Evolutionary conservation across 176 grass and related monocot species (phyloP), one percentile per base, ranked within the genome.

Genomic region (Phoenix dactylifera): DNA sequence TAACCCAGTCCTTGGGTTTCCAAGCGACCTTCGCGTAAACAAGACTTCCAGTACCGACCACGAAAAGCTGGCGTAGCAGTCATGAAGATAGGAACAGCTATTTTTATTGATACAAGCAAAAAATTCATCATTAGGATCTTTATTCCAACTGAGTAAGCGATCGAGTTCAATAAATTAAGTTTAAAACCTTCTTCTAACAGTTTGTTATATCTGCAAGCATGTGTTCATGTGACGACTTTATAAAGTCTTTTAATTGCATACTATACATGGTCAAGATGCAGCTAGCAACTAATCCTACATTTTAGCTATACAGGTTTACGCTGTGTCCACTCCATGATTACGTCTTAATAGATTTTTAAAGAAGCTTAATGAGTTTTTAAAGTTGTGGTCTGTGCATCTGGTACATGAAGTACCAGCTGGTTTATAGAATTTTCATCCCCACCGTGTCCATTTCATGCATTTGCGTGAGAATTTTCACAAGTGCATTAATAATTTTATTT

Each of bases 21-120:
- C 78, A 76, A 82, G 75, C 77, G 78, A 90, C 76, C 72, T 78
- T 57, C 74, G 50, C 51, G 32, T 25, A 54, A 76, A 70, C 65
- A 28, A 66, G 51, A 25, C 32, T 44, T 44, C 35, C 35, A 12
- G 35, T 12, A 63, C 57, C 1, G 9, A 6, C 35, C 2, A 14
- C 9, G 26, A 68, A 67, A 58, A 20, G 55, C 80, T 65, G 60
- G 29, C 58, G 54, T 26, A 16, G 17, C 7, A 4, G 6, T 10
- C 48, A 22, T 26, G 14, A 6, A 18, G 64, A 15, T 26, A 30
- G 17, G 16, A 16, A 50, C 52, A 32, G 52, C 1, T 10, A 26
- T 29, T 59, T 25, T 18, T 32, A 51, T 26, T 26, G 20, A 18
- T 4, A 17, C 54, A 39, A 5, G 10, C 65, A 35, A 23, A 39